Base-by-base conservation (phyloP, 192 early-diverging fungal species). In the Cetraspora pellucida region DNA sequence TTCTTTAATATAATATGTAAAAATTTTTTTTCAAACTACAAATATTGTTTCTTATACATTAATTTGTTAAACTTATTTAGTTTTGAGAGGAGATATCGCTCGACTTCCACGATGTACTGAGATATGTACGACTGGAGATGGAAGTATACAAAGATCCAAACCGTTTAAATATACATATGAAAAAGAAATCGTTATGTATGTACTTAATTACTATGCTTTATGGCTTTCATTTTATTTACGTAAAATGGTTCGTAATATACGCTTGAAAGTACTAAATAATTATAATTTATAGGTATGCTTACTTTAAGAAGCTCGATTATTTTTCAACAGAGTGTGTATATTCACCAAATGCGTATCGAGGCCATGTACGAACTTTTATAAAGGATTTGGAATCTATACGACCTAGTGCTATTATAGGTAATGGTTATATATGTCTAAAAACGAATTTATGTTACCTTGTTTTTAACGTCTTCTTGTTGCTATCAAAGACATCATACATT, bases 161-260 rank as follows among this genome's bases (percentile, higher is more conserved):
- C 97, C 97, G 0, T 97, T 99, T 86, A 99, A 97, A 79, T 97
- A 98, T 81, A 96, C 96, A 0, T 99, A 99, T 74, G 97, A 99
- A 82, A 99, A 99, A 84, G 97, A 99, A 77, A 99, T 99, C 78
- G 97, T 99, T 78, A 97, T 99, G 96, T 84, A 30, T n/a, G 47
- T 50, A 14, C 5, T 37, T 27, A 21, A 27, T 19, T 23, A 17
- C 49, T 11, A 11, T 55, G 49, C 7, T 67, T 23, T 67, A 9
- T 46, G 1, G 17, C 17, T 43, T 3, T 30, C 9, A 7, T 14
- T 61, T 28, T 37, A 28, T 30, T 28, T 27, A 61, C 27, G 17
- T 11, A 8, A 25, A 21, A 21, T 4, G 16, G 10, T 49, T 13
- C 16, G 16, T 49, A 49, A 13, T 49, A 49, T 54, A 10, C 13